A percentile compares a stretch with the other conserved stretches of the same genome.
These are phyloP conservation scores for Jatropha podagrica DNA, from an alignment of 441 rosid genomes.

Conservation along the genomic window DNA sequence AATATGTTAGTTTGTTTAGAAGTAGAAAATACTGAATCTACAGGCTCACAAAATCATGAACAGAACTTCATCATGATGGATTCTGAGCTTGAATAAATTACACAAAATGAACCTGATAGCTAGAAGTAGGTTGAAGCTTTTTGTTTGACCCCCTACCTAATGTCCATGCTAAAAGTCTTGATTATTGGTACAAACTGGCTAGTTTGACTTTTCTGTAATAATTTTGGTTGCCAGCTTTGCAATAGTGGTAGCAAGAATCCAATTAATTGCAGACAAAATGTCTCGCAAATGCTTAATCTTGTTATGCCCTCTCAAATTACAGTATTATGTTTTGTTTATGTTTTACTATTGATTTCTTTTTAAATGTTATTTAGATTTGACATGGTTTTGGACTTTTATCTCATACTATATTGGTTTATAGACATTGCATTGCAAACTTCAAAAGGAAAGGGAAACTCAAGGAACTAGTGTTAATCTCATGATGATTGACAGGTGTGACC, in stretches of 20 bases:
- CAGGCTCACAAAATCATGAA: not conserved
- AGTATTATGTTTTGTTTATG: not conserved
- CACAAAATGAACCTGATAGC: not conserved
- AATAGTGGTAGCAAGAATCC: not conserved
- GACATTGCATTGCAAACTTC: conserved; percentile 62
- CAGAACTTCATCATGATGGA: not conserved
- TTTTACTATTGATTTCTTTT: not conserved
- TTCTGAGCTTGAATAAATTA: not conserved
- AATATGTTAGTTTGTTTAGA: not conserved
- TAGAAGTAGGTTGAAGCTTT: conserved; percentile 3
- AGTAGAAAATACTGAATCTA: not conserved
- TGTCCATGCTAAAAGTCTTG: not conserved
- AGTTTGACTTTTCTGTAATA: not conserved
- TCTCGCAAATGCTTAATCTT: not conserved
- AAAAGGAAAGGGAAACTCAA: conserved; percentile 43
- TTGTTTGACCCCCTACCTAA: no score
- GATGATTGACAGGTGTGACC: conserved; percentile 65
- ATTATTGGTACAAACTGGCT: not conserved
- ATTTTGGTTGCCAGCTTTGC: not conserved
- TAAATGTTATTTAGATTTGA: not conserved
- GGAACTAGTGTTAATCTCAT: conserved; percentile 50
- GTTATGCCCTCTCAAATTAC: not conserved
- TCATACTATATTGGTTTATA: conserved; percentile 19
- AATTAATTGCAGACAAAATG: not conserved
- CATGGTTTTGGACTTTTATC: not conserved